Percentiles rank a stretch among this genome's conserved stretches.
These are phyloP conservation scores for Aspergillus luchuensis DNA, from an alignment of 2,329 filamentous ascomycete genomes.

Conservation along the genomic window DNA sequence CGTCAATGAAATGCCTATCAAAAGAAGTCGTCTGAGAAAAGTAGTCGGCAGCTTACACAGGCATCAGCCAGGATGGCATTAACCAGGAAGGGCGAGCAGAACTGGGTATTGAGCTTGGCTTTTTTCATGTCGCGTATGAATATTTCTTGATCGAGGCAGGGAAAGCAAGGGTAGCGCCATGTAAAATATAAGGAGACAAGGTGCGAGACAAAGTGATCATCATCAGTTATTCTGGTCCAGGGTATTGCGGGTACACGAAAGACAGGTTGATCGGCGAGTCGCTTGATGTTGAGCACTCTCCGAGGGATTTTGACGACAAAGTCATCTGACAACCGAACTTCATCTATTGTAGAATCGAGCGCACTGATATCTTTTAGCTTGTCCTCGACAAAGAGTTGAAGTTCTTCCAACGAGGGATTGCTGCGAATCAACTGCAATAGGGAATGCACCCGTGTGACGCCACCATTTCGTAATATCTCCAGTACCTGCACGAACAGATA, in stretches of 20 bases:
- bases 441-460: conserved; percentile 13
- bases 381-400: conserved; percentile 17
- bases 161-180: conserved; percentile 26
- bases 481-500: conserved; percentile 24
- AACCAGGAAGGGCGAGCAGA: conserved; percentile 36
- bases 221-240: conserved; percentile 36
- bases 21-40: background rate
- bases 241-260: conserved; percentile 26
- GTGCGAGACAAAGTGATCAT: conserved; percentile 35
- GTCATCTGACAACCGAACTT: background rate
- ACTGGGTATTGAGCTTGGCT: conserved; percentile 24
- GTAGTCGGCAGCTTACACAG: conserved; percentile 32
- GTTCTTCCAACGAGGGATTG: conserved; percentile 28
- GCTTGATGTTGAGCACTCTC: background rate
- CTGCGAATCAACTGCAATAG: conserved; percentile 28
- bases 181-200: conserved; percentile 29
- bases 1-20: background rate
- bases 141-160: conserved; percentile 29
- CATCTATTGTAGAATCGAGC: background rate
- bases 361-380: background rate
- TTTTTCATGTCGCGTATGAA: conserved; percentile 35
- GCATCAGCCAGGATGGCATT: conserved; percentile 32
- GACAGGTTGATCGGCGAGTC: conserved; percentile 18
- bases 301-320: background rate
- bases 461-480: conserved; percentile 22